Percentiles rank a stretch among this genome's conserved stretches.
These are phyloP conservation scores for Cetraspora pellucida DNA, from an alignment of 192 early-diverging fungal genomes.

Conservation along the genomic window DNA sequence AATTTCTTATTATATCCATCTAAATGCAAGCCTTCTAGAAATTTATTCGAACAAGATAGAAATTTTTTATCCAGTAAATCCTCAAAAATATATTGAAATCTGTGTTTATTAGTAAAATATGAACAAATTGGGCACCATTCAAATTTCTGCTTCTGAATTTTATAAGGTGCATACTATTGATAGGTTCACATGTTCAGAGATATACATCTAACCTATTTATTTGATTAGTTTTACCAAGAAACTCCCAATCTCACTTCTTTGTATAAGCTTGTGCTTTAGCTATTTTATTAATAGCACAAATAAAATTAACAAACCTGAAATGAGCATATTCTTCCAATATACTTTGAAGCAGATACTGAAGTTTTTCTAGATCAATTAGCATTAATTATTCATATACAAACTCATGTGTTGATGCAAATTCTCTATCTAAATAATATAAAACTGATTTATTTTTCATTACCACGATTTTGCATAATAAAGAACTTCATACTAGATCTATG, in stretches of 20 bases:
- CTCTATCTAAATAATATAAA: slow-evolving; percentile 19
- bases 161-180: slow-evolving; percentile 25
- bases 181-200: slow-evolving; percentile 2
- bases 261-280: not conserved
- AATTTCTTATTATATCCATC: not conserved
- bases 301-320: slow-evolving; percentile 17
- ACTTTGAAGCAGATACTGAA: slow-evolving; percentile 23
- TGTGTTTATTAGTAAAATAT: not conserved
- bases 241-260: not conserved
- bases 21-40: not conserved
- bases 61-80: too few species aligned
- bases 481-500: not conserved
- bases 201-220: slow-evolving; percentile 15
- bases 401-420: not conserved
- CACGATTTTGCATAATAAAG: not conserved
- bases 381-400: not conserved
- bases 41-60: not conserved
- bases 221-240: slow-evolving; percentile 1
- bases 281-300: slow-evolving; percentile 27
- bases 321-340: slow-evolving; percentile 21
- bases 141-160: slow-evolving; percentile 7
- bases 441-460: slow-evolving; percentile 5
- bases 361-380: not conserved
- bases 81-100: not conserved
- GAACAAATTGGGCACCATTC: slow-evolving; percentile 4